Evolutionary conservation across 192 early-diverging fungal genomes (phyloP).

Genomic region (Jimgerdemannia lactiflua): DNA sequence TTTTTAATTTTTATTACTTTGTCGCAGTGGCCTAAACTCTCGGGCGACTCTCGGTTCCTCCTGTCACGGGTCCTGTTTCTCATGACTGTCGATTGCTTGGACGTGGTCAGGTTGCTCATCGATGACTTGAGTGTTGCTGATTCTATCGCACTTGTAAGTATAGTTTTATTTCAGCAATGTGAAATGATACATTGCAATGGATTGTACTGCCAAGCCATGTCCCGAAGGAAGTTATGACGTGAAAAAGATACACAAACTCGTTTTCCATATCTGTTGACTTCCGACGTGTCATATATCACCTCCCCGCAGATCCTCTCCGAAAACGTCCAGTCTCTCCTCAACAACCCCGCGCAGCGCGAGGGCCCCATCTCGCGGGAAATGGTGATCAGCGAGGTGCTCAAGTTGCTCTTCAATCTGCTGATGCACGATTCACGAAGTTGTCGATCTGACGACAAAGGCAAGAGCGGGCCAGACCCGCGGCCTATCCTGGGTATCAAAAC

Average conservation of each 20-base stretch:
- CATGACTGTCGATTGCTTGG: conserved; percentile 46
- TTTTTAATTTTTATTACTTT: neutral
- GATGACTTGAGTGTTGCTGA: conserved; percentile 31
- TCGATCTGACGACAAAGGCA: conserved; percentile 13
- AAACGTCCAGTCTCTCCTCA: conserved; percentile 4
- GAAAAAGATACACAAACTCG: neutral
- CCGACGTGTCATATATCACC: neutral
- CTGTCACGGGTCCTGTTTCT: conserved; percentile 65
- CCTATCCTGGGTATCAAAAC: conserved; percentile 29
- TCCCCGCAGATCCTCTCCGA: neutral
- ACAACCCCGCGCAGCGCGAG: neutral
- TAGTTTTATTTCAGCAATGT: neutral
- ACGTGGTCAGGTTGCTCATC: conserved; percentile 37
- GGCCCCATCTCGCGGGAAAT: conserved; percentile 22
- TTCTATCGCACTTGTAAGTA: conserved; percentile 34
- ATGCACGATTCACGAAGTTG: conserved; percentile 32
- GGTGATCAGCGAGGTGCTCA: conserved; percentile 48
- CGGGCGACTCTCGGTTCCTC: neutral
- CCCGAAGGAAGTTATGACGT: neutral
- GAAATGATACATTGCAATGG: too few species aligned
- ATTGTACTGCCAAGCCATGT: too few species aligned
- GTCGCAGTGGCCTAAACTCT: neutral
- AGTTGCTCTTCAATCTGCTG: conserved; percentile 53
- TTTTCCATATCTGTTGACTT: neutral
- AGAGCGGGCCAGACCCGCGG: conserved; percentile 7